Evolutionary conservation across 2,329 filamentous ascomycete species (phyloP), one percentile per base, ranked within the genome.

Genomic region (Penicillium vulpinum): DNA sequence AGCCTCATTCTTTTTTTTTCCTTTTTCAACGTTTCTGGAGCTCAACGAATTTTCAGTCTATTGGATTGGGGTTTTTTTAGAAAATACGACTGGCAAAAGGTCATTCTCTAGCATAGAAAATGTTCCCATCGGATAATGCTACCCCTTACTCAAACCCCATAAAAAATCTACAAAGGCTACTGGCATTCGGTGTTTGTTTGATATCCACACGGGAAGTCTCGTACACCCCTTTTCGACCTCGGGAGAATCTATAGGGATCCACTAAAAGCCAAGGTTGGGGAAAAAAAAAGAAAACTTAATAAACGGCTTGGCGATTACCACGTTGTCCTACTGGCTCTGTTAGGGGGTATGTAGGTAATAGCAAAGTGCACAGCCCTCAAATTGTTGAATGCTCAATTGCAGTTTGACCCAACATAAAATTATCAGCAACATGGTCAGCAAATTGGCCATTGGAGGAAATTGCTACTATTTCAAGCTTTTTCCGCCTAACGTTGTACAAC

Each of bases 31-130:
- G 40, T 40, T 35, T 35, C 15, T 33, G 21, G 33, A n/a, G n/a
- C 54, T 26, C 54, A 46, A 52, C 54, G 31, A n/a, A 54, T 46
- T 52, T 38, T 29, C 9, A 31, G 11, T 18, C 35, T n/a, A n/a
- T n/a, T 6, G 9, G 26, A 28, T 28, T 8, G 9, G 7, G 2
- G 26, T 8, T 28, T 28, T 28, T 9, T 28, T n/a, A n/a, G n/a
- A n/a, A n/a, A n/a, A n/a, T n/a, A n/a, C n/a, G n/a, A n/a, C n/a
- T n/a, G n/a, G n/a, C n/a, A n/a, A n/a, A n/a, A n/a, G n/a, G n/a
- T n/a, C n/a, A n/a, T n/a, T n/a, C n/a, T n/a, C n/a, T n/a, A n/a
- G n/a, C n/a, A n/a, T n/a, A n/a, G 11, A 33, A 13, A 33, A 33
- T 33, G 26, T 28, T 28, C 11, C 29, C 4, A 13, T 15, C 5